phyloP scores from a whole-genome alignment of 1,284 basidiomycete species.

The Dichomitus squalens region DNA sequence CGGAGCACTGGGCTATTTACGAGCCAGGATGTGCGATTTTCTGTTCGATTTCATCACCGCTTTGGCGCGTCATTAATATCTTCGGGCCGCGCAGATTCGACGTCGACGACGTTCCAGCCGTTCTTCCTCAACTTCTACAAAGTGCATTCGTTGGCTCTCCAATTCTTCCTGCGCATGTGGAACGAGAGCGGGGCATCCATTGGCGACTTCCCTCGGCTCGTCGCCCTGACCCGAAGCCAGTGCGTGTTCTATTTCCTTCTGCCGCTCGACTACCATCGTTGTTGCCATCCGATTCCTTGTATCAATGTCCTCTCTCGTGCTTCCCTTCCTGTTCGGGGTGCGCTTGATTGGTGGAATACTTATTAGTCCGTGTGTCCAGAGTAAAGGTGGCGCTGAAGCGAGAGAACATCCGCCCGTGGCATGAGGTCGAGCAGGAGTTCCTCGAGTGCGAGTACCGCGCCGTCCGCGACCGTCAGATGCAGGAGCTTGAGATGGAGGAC shows the following conservation, averaged over 20 bases:
- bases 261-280: background rate
- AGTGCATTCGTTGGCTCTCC: constrained; percentile 82
- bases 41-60: background rate
- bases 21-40: constrained; percentile 68
- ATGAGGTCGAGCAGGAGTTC: constrained; percentile 86
- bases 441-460: constrained; percentile 84
- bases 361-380: constrained; percentile 38
- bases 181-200: constrained; percentile 84
- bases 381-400: constrained; percentile 77
- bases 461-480: constrained; percentile 92
- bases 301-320: background rate
- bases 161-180: constrained; percentile 96
- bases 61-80: background rate
- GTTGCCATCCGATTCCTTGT: no score
- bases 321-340: background rate
- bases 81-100: constrained; percentile 53
- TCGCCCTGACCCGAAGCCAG: constrained; percentile 86
- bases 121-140: constrained; percentile 88
- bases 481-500: constrained; percentile 90
- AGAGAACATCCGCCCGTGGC: constrained; percentile 82
- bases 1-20: constrained; percentile 87
- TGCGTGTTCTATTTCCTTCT: constrained; percentile 42
- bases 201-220: constrained; percentile 82
- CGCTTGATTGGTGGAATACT: constrained; percentile 8
- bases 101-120: constrained; percentile 84